phyloP scores from a whole-genome alignment of 1,284 basidiomycete species.

The Ganoderma lucidum region DNA sequence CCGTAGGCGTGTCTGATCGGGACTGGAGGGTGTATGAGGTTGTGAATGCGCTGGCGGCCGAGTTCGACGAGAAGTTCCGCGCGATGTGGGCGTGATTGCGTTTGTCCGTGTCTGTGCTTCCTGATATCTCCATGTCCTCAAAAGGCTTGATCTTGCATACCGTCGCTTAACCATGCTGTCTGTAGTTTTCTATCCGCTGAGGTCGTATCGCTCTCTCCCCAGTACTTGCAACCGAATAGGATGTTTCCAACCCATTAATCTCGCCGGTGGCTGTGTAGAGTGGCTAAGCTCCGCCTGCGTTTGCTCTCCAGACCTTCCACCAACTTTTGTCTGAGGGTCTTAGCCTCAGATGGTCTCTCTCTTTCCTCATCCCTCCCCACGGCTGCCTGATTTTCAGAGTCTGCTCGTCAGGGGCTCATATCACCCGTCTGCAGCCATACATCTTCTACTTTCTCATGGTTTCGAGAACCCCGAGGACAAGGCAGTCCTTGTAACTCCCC shows the following conservation, averaged over 20 bases:
- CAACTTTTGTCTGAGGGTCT: neutral
- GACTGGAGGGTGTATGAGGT: conserved; percentile 69
- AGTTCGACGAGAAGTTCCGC: conserved; percentile 55
- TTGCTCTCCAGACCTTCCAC: neutral
- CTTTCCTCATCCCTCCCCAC: conserved; percentile 37
- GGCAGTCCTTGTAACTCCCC: conserved; percentile 62
- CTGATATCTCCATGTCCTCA: neutral
- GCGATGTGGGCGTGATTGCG: conserved; percentile 48
- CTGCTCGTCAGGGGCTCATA: conserved; percentile 46
- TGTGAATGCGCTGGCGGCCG: conserved; percentile 50
- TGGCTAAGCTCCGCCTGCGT: neutral
- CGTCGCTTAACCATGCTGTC: neutral
- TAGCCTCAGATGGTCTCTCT: conserved; percentile 35
- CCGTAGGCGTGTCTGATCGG: conserved; percentile 48
- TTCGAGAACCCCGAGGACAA: conserved; percentile 43
- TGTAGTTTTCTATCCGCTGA: neutral
- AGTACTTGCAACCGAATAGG: neutral
- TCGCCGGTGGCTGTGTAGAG: conserved; percentile 11
- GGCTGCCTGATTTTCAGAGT: conserved; percentile 42
- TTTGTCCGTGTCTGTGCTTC: neutral
- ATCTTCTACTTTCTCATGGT: conserved; percentile 55
- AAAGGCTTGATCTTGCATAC: neutral
- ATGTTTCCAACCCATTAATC: neutral
- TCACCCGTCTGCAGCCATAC: conserved; percentile 49
- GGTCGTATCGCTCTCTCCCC: neutral